These are phyloP conservation scores for Wallacemonas rigidus DNA, from an alignment of 208 protist species.

Conservation along the genomic window DNA sequence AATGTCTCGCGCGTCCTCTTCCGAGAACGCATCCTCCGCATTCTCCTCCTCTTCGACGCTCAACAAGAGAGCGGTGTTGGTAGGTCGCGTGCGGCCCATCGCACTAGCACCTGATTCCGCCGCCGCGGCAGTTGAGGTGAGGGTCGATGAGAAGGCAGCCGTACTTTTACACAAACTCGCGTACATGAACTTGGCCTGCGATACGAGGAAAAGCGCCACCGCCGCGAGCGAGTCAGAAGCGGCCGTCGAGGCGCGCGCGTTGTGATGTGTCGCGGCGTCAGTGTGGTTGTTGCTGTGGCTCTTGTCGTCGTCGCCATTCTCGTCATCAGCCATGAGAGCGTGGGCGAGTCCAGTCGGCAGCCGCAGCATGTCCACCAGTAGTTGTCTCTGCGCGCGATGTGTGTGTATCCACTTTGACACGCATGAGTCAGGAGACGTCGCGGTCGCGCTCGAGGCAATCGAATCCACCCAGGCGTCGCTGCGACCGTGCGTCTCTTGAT, in stretches of 20 bases:
- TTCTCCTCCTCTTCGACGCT: constrained; percentile 3
- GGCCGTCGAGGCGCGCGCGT: neutral
- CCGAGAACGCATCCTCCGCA: neutral
- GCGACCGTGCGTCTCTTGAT: neutral
- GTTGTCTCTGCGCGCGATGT: no score
- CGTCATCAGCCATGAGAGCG: no score
- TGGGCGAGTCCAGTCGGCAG: no score
- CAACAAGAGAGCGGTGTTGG: neutral
- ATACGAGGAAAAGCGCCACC: neutral
- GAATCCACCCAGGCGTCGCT: neutral
- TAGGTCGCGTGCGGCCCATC: neutral
- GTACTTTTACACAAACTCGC: constrained; percentile 6
- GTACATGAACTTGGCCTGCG: constrained; percentile 13
- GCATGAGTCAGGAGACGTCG: no score
- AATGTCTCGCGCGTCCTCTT: neutral
- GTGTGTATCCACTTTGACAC: no score
- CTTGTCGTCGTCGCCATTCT: no score
- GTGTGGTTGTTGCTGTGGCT: no score
- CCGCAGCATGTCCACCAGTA: no score
- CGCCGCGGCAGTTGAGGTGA: neutral
- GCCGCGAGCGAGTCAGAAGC: neutral
- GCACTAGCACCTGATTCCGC: neutral
- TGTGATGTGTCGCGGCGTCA: neutral
- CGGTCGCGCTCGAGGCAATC: no score
- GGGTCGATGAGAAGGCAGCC: neutral